Evolutionary conservation across 2,329 filamentous ascomycete species (phyloP).

Genomic region (Aspergillus fijiensis): DNA sequence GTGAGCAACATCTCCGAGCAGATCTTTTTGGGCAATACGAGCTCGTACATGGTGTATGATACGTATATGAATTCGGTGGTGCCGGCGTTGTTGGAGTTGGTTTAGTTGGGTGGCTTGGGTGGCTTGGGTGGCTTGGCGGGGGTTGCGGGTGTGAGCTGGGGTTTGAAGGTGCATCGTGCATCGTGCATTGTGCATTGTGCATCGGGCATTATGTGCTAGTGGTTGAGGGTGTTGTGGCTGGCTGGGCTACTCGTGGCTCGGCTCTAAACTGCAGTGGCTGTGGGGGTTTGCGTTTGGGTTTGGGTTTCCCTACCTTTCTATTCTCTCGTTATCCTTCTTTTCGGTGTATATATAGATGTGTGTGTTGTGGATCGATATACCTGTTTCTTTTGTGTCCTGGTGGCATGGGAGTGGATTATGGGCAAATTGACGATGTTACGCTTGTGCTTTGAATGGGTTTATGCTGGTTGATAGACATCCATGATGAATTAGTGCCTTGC

Average conservation of each 20-base stretch:
- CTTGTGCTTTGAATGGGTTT: neutral
- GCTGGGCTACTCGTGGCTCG: too few relatives aligned
- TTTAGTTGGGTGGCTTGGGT: neutral
- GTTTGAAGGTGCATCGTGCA: too few relatives aligned
- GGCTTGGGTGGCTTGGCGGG: too few relatives aligned
- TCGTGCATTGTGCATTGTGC: too few relatives aligned
- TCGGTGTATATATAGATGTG: neutral
- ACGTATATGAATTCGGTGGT: slow-evolving; percentile 4
- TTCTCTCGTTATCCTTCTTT: neutral
- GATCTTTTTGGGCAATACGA: slow-evolving; percentile 10
- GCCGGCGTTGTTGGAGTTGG: neutral
- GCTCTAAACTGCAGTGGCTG: neutral
- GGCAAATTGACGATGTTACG: neutral
- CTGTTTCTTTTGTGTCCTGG: neutral
- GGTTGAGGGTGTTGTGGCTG: too few relatives aligned
- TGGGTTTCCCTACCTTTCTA: neutral
- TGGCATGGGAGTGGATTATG: neutral
- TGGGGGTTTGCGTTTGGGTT: neutral
- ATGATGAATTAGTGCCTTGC: too few relatives aligned
- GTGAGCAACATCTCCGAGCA: slow-evolving; percentile 10
- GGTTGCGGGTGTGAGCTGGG: too few relatives aligned
- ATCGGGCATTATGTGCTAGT: too few relatives aligned
- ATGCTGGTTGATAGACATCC: too few relatives aligned
- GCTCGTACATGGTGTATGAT: slow-evolving; percentile 9
- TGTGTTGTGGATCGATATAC: slow-evolving; percentile 7